Conservation (phyloP, 208 protist genomes). For the Baffinella frigidus region DNA sequence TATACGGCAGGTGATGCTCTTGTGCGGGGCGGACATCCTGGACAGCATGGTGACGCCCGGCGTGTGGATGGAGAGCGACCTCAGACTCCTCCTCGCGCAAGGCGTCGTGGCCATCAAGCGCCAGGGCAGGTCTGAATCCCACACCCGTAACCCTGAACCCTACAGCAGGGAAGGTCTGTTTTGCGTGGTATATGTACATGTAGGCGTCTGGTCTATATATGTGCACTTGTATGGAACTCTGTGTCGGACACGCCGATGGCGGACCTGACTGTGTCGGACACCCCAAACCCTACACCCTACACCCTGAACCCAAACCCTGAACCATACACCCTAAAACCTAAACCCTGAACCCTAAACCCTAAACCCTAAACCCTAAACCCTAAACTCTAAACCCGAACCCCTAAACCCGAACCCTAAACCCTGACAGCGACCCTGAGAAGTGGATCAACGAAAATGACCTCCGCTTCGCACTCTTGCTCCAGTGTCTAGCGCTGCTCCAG, state of each 20-base stretch:
- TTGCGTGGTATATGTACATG: too few relatives aligned
- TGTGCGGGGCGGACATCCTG: conserved; percentile 53
- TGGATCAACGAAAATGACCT: too few relatives aligned
- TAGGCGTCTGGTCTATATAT: too few relatives aligned
- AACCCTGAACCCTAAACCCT: not conserved
- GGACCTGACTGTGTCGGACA: not conserved
- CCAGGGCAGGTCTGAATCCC: not conserved
- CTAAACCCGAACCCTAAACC: not conserved
- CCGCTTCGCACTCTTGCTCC: too few relatives aligned
- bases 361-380: not conserved
- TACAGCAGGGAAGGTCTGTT: too few relatives aligned
- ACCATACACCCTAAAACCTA: not conserved
- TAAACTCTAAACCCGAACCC: not conserved
- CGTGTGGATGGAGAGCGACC: not conserved
- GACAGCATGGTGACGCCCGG: conserved; percentile 21
- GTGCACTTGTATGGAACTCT: too few relatives aligned
- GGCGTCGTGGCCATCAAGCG: conserved; percentile 11
- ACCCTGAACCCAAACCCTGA: not conserved
- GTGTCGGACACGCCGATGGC: not conserved
- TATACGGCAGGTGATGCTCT: conserved; percentile 19
- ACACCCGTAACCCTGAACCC: not conserved
- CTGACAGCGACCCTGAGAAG: not conserved
- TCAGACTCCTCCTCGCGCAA: not conserved
- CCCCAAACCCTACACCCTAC: not conserved
- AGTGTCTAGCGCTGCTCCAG: too few relatives aligned